Evolutionary conservation across 2,329 filamentous ascomycete genomes (phyloP).

Genomic region (Clonostachys chloroleuca): DNA sequence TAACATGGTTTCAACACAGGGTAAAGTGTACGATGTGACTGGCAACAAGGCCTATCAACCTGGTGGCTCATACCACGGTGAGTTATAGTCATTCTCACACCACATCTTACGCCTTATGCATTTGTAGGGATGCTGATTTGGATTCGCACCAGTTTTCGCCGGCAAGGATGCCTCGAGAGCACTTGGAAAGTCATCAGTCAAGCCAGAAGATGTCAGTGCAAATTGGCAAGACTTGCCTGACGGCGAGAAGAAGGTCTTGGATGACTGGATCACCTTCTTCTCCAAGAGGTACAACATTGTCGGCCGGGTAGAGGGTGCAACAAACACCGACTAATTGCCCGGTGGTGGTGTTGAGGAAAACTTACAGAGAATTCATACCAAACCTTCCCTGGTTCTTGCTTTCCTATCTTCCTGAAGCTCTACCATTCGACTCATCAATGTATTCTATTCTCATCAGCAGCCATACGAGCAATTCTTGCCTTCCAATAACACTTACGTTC

Average conservation of each 20-base stretch:
- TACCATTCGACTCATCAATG: too few relatives aligned
- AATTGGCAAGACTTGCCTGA: conserved; percentile 82
- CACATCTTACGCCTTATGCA: too few relatives aligned
- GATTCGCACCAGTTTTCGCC: conserved; percentile 67
- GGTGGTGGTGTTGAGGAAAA: not conserved
- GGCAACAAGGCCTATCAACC: conserved; percentile 84
- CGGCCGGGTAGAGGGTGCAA: conserved; percentile 59
- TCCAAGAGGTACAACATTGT: conserved; percentile 94
- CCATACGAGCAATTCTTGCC: too few relatives aligned
- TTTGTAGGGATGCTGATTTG: too few relatives aligned
- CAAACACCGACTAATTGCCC: conserved; percentile 36
- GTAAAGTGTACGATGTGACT: conserved; percentile 90
- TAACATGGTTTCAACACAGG: conserved; percentile 40
- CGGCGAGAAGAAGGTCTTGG: conserved; percentile 77
- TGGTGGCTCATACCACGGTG: conserved; percentile 82
- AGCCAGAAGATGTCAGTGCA: conserved; percentile 74
- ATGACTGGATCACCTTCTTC: conserved; percentile 96
- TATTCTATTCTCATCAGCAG: too few relatives aligned
- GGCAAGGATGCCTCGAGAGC: conserved; percentile 95
- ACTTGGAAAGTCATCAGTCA: conserved; percentile 80
- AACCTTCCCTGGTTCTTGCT: not conserved
- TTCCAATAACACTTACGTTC: too few relatives aligned
- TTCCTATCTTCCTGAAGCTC: too few relatives aligned
- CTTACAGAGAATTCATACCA: not conserved
- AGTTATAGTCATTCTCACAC: not conserved